Base-by-base conservation (phyloP, 2,329 filamentous ascomycete species). In the Parastagonospora nodorum region DNA sequence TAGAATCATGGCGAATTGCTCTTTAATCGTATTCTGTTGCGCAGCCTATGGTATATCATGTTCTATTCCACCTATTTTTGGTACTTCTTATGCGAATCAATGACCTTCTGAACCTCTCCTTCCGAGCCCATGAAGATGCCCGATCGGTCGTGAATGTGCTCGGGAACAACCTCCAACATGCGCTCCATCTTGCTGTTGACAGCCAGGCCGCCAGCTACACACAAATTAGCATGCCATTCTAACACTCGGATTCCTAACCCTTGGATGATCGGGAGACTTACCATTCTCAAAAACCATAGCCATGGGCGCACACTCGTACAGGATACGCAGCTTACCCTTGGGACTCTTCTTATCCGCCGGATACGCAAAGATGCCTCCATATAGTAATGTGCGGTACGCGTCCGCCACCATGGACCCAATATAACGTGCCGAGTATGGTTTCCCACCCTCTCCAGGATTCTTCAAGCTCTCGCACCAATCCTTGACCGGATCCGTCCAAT, bases 241-340 rank as follows among this genome's bases (percentile, higher is more conserved):
- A n/a, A n/a, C n/a, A n/a, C n/a, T n/a, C n/a, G n/a, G n/a, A n/a
- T n/a, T n/a, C n/a, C n/a, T n/a, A n/a, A n/a, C n/a, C n/a, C n/a
- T n/a, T n/a, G n/a, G n/a, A n/a, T 8, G 8, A 8, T 8, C 14
- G 28, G 2, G 8, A 36, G n/a, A 80, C 87, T 78, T 76, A 93
- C 90, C 94, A 77, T 99, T 97, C 78, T 99, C 94, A 75, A 99
- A 97, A 6, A 99, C 85, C 88, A 97, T 89, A 19, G 94, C 94
- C 94, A 99, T 99, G 33, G 94, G 94, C 11, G 94, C 94, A 73
- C 94, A 99, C 80, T 99, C 94, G 78, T 99, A 99, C 66, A 99
- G 75, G 63, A 99, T 99, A 60, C 94, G 85, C 63, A 99, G 84
- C 82, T 99, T 99, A 64, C 94, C 94, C 85, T 97, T 99, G 59